Percentiles rank a stretch among this genome's conserved stretches.
phyloP scores from a whole-genome alignment of 495 filamentous ascomycete species.

The Penicillium arizonense region DNA sequence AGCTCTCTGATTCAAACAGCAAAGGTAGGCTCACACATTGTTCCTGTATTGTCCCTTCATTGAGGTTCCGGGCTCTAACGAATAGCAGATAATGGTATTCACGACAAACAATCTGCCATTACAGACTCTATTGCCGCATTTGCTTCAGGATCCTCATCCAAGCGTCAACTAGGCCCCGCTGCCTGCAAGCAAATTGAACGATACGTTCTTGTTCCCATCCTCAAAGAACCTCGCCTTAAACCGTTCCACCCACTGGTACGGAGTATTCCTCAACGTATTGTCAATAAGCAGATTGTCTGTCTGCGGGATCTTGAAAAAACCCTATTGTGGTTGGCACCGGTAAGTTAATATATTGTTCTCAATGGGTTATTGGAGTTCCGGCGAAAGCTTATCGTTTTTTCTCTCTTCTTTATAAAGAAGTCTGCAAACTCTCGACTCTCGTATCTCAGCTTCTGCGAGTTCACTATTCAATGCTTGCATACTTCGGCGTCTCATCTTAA shows the following conservation, averaged over 20 bases:
- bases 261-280: slow-evolving; percentile 72
- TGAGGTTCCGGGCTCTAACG: not conserved
- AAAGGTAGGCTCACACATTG: slow-evolving; percentile 13
- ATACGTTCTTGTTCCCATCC: slow-evolving; percentile 55
- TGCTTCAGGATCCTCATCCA: slow-evolving; percentile 20
- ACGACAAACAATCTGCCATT: slow-evolving; percentile 41
- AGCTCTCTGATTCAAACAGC: slow-evolving; percentile 17
- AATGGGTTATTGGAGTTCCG: slow-evolving; percentile 40
- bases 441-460: slow-evolving; percentile 83
- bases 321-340: slow-evolving; percentile 79
- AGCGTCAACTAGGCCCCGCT: slow-evolving; percentile 45
- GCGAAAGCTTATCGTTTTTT: slow-evolving; percentile 61
- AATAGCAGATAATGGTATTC: slow-evolving; percentile 27
- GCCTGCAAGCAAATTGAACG: slow-evolving; percentile 57
- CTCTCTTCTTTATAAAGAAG: slow-evolving; percentile 60
- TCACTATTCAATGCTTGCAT: slow-evolving; percentile 81
- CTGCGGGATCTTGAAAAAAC: slow-evolving; percentile 90
- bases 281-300: slow-evolving; percentile 76
- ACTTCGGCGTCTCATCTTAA: slow-evolving; percentile 75
- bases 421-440: slow-evolving; percentile 62
- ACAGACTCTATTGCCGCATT: slow-evolving; percentile 39
- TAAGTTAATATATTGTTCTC: slow-evolving; percentile 58
- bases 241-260: slow-evolving; percentile 76
- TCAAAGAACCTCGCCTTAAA: slow-evolving; percentile 57
- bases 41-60: not conserved